These are phyloP conservation scores for Westerdykella sp. DNA, from an alignment of 2,329 filamentous ascomycete genomes.

Conservation along the genomic window DNA sequence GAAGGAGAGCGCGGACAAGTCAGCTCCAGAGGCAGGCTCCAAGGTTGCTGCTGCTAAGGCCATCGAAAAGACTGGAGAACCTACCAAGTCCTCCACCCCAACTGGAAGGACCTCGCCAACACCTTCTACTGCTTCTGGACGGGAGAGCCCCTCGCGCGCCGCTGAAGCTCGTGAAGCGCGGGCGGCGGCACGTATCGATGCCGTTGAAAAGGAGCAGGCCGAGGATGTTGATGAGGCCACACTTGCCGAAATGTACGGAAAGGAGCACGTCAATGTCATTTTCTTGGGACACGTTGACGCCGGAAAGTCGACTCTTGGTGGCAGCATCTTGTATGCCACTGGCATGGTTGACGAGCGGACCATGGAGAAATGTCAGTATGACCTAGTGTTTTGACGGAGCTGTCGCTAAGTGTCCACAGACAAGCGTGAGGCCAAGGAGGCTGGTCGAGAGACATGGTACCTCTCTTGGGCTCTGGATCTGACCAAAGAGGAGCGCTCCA, in stretches of 20 bases:
- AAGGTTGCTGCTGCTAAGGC: conserved; percentile 86
- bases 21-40: conserved; percentile 60
- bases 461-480: conserved; percentile 96
- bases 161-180: conserved; percentile 48
- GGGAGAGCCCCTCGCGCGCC: conserved; percentile 65
- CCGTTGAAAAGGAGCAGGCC: conserved; percentile 75
- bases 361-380: conserved; percentile 75
- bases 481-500: conserved; percentile 90
- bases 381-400: neutral
- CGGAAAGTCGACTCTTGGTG: conserved; percentile 93
- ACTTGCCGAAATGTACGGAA: conserved; percentile 92
- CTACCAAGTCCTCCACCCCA: conserved; percentile 45
- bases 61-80: conserved; percentile 81
- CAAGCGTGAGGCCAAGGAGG: conserved; percentile 78
- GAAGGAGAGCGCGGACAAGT: conserved; percentile 41
- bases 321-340: conserved; percentile 84
- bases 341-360: conserved; percentile 99
- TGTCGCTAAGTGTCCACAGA: conserved; percentile 45
- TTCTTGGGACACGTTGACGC: conserved; percentile 98
- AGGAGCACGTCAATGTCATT: conserved; percentile 90
- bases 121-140: conserved; percentile 63
- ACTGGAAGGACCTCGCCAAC: conserved; percentile 71
- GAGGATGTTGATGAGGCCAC: conserved; percentile 75
- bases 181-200: conserved; percentile 63
- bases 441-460: conserved; percentile 97